Evolutionary conservation across 2,329 filamentous ascomycete species (phyloP), one percentile per base, ranked within the genome.

Genomic region (Coniochaeta prunicola): DNA sequence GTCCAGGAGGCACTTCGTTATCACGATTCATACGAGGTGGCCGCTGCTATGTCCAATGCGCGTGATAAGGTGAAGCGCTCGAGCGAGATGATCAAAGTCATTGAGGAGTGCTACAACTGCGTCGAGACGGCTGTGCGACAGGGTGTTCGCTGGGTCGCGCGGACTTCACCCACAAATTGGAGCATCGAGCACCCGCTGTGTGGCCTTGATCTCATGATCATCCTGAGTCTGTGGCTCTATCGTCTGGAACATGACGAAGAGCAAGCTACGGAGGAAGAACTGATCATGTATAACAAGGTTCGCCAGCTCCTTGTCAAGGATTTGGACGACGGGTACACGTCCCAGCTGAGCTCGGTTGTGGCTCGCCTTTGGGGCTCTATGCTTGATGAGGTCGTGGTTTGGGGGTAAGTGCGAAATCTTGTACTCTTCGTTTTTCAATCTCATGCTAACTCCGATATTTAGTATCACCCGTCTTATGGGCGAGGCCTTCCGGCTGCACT

Each of bases 161-260:
- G 92, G 66, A 97, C 93, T 24, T 97, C 92, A 53, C 92, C 94
- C 24, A 97, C 94, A 53, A 97, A 97, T 76, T 99, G 94, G 94
- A 97, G 93, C 73, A 91, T 97, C 61, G 94, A 99, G 78, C 93
- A 99, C 73, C 92, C 94, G 57, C 86, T 99, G 60, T 97, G 92
- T 70, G 93, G 93, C 63, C 86, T 99, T 78, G 94, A 99, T 74
- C 82, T 97, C 65, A 96, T 99, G 86, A 94, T 97, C 73, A 94
- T 97, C 67, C 87, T 99, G 67, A 97, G 91, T 69, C 81, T 97
- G 66, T 99, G 94, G 94, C 88, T 99, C 68, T 97, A 97, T 80
- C 92, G 92, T 77, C 88, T 99, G 80, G 94, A 99, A 88, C 92
- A 97, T 78, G 94, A 99, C 79, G 92, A 96, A 64, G 93, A 97